These are phyloP conservation scores for Austroboletus eburneus DNA, from an alignment of 768 basidiomycete species.

Conservation along the genomic window DNA sequence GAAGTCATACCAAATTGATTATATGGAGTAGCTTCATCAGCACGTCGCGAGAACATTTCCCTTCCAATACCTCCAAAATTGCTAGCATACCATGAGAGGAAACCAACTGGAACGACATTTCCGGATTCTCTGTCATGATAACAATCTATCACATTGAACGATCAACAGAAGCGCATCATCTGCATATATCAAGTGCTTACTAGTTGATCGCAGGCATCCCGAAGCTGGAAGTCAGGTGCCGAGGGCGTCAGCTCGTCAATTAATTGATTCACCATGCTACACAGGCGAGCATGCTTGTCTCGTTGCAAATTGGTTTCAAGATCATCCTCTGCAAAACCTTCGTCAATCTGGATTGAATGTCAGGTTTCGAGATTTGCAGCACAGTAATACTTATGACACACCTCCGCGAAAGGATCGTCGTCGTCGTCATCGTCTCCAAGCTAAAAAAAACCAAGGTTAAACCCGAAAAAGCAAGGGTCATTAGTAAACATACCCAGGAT, in stretches of 20 bases:
- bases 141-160: slow-evolving; percentile 48
- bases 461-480: not conserved
- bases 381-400: slow-evolving; percentile 27
- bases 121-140: slow-evolving; percentile 74
- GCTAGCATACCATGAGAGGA: slow-evolving; percentile 94
- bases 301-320: slow-evolving; percentile 88
- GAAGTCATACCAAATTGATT: slow-evolving; percentile 66
- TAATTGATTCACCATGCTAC: slow-evolving; percentile 73
- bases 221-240: slow-evolving; percentile 76
- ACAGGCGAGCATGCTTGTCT: slow-evolving; percentile 89
- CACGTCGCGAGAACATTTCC: slow-evolving; percentile 80
- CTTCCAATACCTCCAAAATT: slow-evolving; percentile 89
- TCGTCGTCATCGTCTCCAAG: slow-evolving; percentile 83
- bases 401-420: slow-evolving; percentile 96
- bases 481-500: slow-evolving; percentile 65
- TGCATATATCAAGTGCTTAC: slow-evolving; percentile 40
- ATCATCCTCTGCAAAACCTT: slow-evolving; percentile 89
- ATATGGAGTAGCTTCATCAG: slow-evolving; percentile 82
- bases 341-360: slow-evolving; percentile 63
- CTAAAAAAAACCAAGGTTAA: slow-evolving; percentile 32
- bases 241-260: slow-evolving; percentile 84
- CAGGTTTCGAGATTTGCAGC: slow-evolving; percentile 4
- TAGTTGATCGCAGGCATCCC: slow-evolving; percentile 83
- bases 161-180: not conserved
- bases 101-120: slow-evolving; percentile 85